Conservation (phyloP, 257 asterid species). For the Parsonsia alboflavescens region DNA sequence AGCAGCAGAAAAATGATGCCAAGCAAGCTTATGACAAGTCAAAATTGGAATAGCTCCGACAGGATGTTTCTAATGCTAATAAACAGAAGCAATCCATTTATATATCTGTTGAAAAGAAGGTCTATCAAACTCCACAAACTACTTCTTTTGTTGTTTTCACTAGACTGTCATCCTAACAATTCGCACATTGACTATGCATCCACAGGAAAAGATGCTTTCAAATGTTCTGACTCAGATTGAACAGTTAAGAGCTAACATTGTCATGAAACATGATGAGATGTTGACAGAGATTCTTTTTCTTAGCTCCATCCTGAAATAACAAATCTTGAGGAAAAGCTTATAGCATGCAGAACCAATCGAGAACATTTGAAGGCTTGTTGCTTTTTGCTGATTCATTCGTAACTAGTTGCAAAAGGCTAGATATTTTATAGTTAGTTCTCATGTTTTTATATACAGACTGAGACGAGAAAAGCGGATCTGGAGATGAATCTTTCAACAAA, state of each 20-base stretch:
- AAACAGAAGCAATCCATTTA: constrained; percentile 74
- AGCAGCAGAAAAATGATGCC: constrained; percentile 98
- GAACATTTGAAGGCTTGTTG: constrained; percentile 25
- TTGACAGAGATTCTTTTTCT: constrained; percentile 81
- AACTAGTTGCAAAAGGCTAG: neutral
- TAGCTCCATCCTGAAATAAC: constrained; percentile 93
- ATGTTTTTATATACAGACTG: constrained; percentile 52
- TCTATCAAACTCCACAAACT: constrained; percentile 22
- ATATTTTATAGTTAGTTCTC: constrained; percentile 6
- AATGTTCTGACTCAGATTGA: constrained; percentile 78
- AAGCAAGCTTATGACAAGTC: constrained; percentile 88
- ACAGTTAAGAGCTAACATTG: constrained; percentile 74
- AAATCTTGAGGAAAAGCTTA: constrained; percentile 60
- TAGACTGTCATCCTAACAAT: constrained; percentile 13
- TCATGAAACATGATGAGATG: constrained; percentile 84
- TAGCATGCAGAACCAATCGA: constrained; percentile 68
- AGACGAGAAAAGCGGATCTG: constrained; percentile 88
- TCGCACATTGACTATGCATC: constrained; percentile 15
- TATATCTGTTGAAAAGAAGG: constrained; percentile 87
- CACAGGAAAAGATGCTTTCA: constrained; percentile 76
- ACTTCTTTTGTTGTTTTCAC: constrained; percentile 6
- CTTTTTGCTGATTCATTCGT: neutral
- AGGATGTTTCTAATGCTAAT: constrained; percentile 65
- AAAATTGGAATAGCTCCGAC: constrained; percentile 75
- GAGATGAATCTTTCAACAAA: constrained; percentile 96